A percentile compares a stretch with the other conserved stretches of the same genome.
These are phyloP conservation scores for Lasiosphaeriaceae sp. DNA, from an alignment of 495 filamentous ascomycete species.

Conservation along the genomic window DNA sequence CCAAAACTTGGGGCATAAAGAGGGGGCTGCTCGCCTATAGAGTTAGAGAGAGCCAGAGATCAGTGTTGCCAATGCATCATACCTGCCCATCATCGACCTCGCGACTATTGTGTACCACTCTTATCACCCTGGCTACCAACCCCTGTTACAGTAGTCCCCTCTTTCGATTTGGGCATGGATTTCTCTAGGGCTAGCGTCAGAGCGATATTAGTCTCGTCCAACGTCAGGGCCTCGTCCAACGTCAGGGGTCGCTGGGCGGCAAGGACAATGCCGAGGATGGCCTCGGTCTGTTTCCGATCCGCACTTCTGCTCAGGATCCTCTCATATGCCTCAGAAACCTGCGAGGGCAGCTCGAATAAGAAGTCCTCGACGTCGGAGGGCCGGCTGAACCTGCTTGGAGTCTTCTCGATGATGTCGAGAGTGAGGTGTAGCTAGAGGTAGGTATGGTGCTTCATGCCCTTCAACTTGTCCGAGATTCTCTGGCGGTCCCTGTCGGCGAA, in stretches of 20 bases:
- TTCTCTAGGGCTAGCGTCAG: slow-evolving; percentile 12
- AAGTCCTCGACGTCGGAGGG: not conserved
- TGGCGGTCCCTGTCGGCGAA: slow-evolving; percentile 13
- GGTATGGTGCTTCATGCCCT: slow-evolving; percentile 38
- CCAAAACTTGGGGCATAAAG: too few species aligned
- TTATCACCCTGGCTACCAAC: too few species aligned
- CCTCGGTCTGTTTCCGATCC: slow-evolving; percentile 10
- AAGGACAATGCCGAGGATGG: slow-evolving; percentile 14
- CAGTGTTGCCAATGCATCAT: too few species aligned
- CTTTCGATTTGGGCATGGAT: too few species aligned
- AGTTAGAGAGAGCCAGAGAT: too few species aligned
- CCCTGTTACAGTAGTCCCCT: too few species aligned
- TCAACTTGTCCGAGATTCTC: slow-evolving; percentile 18
- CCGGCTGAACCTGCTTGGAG: slow-evolving; percentile 12
- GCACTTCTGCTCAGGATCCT: slow-evolving; percentile 17
- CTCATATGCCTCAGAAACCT: slow-evolving; percentile 35
- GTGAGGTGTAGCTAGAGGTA: slow-evolving; percentile 48
- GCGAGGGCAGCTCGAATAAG: slow-evolving; percentile 24
- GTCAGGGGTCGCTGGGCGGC: too few species aligned
- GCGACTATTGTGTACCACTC: too few species aligned
- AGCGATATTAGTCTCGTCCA: too few species aligned
- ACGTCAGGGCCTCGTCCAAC: too few species aligned
- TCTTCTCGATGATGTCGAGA: slow-evolving; percentile 29
- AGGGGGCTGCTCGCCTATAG: too few species aligned
- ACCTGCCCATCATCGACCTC: too few species aligned